These are phyloP conservation scores for Agarophyton chilense DNA, from an alignment of 23 red algal genomes.

Conservation along the genomic window DNA sequence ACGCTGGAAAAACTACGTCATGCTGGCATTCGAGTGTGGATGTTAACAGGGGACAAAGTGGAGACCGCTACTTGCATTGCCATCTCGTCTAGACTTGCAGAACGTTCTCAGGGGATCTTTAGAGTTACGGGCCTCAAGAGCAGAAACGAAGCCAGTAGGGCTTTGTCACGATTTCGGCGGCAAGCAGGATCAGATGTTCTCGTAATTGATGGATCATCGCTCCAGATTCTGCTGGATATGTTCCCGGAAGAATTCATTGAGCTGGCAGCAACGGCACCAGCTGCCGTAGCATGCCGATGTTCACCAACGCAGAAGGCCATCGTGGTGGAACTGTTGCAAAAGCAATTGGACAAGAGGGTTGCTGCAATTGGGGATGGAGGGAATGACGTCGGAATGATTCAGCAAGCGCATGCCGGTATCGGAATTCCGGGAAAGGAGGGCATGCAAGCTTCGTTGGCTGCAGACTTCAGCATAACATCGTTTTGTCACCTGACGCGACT, in stretches of 20 bases:
- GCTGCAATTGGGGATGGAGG: constrained; percentile 97
- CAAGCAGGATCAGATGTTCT: constrained; percentile 75
- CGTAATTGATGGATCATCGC: constrained; percentile 85
- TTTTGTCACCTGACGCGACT: constrained; percentile 90
- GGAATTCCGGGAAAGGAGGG: constrained; percentile 99
- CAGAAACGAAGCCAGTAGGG: constrained; percentile 71
- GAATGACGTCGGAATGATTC: constrained; percentile 99
- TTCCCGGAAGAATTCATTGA: constrained; percentile 89
- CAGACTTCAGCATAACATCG: constrained; percentile 87
- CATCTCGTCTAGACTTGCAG: constrained; percentile 80
- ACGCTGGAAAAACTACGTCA: constrained; percentile 92
- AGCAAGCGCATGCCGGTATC: constrained; percentile 93
- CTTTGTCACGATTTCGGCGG: constrained; percentile 72
- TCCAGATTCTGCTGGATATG: constrained; percentile 81
- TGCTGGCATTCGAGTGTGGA: constrained; percentile 95
- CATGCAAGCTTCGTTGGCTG: constrained; percentile 89
- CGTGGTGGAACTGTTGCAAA: constrained; percentile 75
- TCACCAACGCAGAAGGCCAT: constrained; percentile 93
- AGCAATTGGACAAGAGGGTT: constrained; percentile 69
- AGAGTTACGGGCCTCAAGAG: constrained; percentile 82
- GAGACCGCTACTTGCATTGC: constrained; percentile 95
- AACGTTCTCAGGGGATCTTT: constrained; percentile 79
- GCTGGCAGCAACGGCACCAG: constrained; percentile 72
- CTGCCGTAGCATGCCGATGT: constrained; percentile 95
- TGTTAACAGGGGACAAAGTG: constrained; percentile 99